Evolutionary conservation across 1,284 basidiomycete genomes (phyloP), one percentile per base, ranked within the genome.

Genomic region (Irpex lacteus): DNA sequence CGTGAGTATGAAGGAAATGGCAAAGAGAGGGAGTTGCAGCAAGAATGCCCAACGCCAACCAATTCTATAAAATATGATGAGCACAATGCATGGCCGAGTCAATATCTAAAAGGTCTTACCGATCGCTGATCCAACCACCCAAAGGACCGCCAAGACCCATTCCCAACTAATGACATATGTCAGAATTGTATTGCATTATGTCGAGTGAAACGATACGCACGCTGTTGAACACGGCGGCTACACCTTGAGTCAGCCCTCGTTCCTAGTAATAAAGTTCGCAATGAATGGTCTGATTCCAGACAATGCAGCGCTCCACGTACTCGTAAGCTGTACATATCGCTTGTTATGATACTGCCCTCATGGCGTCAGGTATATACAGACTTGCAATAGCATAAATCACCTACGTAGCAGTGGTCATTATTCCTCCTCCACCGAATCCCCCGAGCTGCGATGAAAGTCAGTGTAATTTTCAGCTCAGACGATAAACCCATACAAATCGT

Each of bases 41-140:
- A 91, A 76, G 75, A 94, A 94, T 2, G 91, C 91, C 82, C 86
- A 89, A 71, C 91, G 78, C 92, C 91, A 94, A 6, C 92, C 92
- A 58, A 90, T 75, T 70, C 88, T 89, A 61, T 9, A 13, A 40
- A 11, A 15, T 9, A 52, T 15, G 38, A 34, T 34, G 26, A 21
- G 32, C 19, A 21, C n/a, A 49, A 44, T n/a, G 44, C 47, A 26
- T 47, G 40, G 50, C 15, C 53, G n/a, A 55, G 7, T 60, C 26
- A n/a, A 11, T 32, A 50, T 54, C 44, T 19, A 9, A 15, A 11
- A 11, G 15, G 15, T 58, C 70, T 56, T 67, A 89, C 87, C 82
- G 78, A 71, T 93, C 92, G 34, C 83, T 88, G 58, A 93, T 82
- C 57, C 86, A 76, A 8, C 91, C 92, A 5, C 91, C 92, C n/a